Base-by-base conservation (phyloP, 2,329 filamentous ascomycete species). In the Alternaria hordeiaustralica region DNA sequence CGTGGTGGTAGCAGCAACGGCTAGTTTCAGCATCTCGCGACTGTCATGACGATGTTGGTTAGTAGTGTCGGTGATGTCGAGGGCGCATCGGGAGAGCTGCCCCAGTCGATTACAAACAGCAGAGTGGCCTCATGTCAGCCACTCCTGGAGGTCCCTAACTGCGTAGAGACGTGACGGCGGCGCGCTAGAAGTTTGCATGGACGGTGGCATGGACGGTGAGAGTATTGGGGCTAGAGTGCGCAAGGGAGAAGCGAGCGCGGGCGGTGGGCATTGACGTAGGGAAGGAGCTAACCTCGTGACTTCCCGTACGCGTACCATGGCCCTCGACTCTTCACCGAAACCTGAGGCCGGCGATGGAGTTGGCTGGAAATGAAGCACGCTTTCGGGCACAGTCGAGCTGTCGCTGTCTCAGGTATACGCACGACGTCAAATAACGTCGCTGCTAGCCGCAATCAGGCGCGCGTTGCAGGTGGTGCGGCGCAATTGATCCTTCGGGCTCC, bases 331-430 rank as follows among this genome's bases (percentile, higher is more conserved):
- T 46, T 43, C 44, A 49, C 59, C 53, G 63, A 56, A 60, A 68
- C 62, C 56, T 70, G 68, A 65, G 65, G 68, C 67, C 41, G 20
- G 7, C 12, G 33, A 41, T 44, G 56, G 20, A 62, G 30, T 26
- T 50, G 50, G 45, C 36, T 53, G 56, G 60, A 59, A 67, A 64
- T 57, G 36, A 55, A 44, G 58, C 44, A 49, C 58, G 53, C 57
- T 60, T 64, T 64, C 47, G 56, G 56, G 64, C 67, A 53, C 67
- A 43, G 56, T 47, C 60, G 53, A 58, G 65, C 60, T 64, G 64
- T 71, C 61, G 67, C 49, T 33, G 71, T 72, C 68, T 73, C 71
- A 73, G 49, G 51, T 72, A 71, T 62, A 72, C 64, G 56, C 59
- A 28, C 50, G 49, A 66, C 41, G 67, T 63, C 63, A 44, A 59